phyloP scores from a whole-genome alignment of 1,284 basidiomycete genomes.

The Caloboletus inedulis region DNA sequence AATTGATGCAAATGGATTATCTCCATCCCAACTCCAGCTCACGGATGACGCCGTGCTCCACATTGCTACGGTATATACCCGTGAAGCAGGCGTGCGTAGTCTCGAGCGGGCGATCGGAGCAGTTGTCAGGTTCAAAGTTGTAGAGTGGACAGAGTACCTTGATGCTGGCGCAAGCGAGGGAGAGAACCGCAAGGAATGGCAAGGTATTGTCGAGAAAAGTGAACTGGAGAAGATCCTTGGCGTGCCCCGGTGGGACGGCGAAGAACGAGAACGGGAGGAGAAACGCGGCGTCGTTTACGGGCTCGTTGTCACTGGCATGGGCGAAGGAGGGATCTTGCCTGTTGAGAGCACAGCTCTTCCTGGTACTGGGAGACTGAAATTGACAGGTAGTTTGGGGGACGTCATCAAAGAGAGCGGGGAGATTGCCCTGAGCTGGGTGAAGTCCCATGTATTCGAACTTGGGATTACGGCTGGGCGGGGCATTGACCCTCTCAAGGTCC shows the following conservation, averaged over 20 bases:
- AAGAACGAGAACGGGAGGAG: slow-evolving; percentile 71
- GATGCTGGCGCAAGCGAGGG: slow-evolving; percentile 39
- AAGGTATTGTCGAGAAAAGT: slow-evolving; percentile 57
- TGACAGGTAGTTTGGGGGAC: slow-evolving; percentile 81
- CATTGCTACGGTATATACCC: slow-evolving; percentile 76
- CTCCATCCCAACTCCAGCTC: slow-evolving; percentile 50
- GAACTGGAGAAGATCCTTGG: slow-evolving; percentile 88
- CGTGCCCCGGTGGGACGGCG: slow-evolving; percentile 75
- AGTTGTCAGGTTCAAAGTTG: slow-evolving; percentile 83
- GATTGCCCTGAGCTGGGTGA: slow-evolving; percentile 84
- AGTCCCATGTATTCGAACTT: slow-evolving; percentile 78
- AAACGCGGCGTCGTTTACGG: slow-evolving; percentile 78
- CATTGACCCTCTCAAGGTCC: slow-evolving; percentile 72
- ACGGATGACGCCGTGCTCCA: slow-evolving; percentile 68
- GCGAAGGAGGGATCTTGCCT: slow-evolving; percentile 82
- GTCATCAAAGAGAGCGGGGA: slow-evolving; percentile 90
- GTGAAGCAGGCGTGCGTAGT: slow-evolving; percentile 89
- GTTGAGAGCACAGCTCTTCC: slow-evolving; percentile 78
- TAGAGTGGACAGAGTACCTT: slow-evolving; percentile 78
- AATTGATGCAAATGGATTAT: slow-evolving; percentile 65
- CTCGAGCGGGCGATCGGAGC: slow-evolving; percentile 86
- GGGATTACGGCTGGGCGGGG: slow-evolving; percentile 67
- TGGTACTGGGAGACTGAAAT: slow-evolving; percentile 65
- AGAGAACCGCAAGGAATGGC: slow-evolving; percentile 46
- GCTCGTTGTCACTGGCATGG: slow-evolving; percentile 84